Conservation (phyloP, 2,329 filamentous ascomycete genomes). For the Nakataea oryzae region DNA sequence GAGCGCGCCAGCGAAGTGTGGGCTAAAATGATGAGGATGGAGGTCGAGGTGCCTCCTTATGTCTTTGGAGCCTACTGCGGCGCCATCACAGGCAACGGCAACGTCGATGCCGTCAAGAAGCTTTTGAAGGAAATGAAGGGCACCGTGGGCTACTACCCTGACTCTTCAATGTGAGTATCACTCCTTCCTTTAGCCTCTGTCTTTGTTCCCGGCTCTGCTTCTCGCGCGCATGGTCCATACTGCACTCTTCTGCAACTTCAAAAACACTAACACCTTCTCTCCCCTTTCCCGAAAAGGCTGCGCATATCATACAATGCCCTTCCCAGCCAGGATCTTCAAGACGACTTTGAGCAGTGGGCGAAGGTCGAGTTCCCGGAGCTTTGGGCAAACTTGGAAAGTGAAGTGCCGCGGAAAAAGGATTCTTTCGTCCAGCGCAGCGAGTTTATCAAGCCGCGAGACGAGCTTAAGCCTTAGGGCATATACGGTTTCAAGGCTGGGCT, state of each 20-base stretch:
- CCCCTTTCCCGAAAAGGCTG: slow-evolving; percentile 38
- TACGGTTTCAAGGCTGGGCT: no score
- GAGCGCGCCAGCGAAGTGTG: slow-evolving; percentile 57
- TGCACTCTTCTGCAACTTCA: not conserved
- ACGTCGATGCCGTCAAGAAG: slow-evolving; percentile 56
- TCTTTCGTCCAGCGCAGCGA: slow-evolving; percentile 28
- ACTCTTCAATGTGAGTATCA: slow-evolving; percentile 56
- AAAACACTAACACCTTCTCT: slow-evolving; percentile 1
- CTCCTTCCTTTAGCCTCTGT: slow-evolving; percentile 6
- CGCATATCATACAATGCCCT: slow-evolving; percentile 69
- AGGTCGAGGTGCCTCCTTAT: slow-evolving; percentile 62
- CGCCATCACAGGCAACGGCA: slow-evolving; percentile 62
- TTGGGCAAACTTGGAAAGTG: slow-evolving; percentile 56
- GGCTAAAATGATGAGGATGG: slow-evolving; percentile 60
- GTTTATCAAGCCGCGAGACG: slow-evolving; percentile 36
- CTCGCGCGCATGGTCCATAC: not conserved
- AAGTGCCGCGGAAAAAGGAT: slow-evolving; percentile 10
- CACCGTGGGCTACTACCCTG: slow-evolving; percentile 57
- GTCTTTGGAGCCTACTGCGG: slow-evolving; percentile 72
- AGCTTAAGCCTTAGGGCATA: slow-evolving; percentile 30
- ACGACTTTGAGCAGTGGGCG: slow-evolving; percentile 65
- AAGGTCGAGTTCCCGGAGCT: slow-evolving; percentile 52
- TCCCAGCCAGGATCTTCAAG: slow-evolving; percentile 53
- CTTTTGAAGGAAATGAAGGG: slow-evolving; percentile 57
- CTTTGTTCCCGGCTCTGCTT: not conserved